Evolutionary conservation across 306 rosid species (phyloP).

Genomic region (Rosa rugosa): DNA sequence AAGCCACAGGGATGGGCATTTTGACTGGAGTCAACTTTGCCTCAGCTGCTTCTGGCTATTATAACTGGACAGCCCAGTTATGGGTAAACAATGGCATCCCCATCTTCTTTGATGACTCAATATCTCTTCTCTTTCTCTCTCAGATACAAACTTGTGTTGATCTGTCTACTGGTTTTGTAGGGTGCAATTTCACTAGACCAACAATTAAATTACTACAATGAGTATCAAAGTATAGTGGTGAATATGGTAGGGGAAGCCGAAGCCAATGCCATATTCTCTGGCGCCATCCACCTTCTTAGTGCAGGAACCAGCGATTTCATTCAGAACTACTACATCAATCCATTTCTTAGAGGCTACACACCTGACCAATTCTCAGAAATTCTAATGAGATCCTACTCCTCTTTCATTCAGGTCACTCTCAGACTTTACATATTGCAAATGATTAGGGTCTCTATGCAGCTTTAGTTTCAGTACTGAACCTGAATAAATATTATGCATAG

Average conservation of each 20-base stretch:
- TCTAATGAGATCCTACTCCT: conserved; percentile 39
- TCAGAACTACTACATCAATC: conserved; percentile 55
- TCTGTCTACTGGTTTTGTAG: conserved; percentile 33
- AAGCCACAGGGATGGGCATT: conserved; percentile 47
- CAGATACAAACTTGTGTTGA: too few relatives aligned
- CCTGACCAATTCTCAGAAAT: conserved; percentile 49
- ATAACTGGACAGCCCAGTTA: conserved; percentile 36
- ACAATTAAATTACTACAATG: conserved; percentile 53
- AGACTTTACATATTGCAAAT: not conserved
- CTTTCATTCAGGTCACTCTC: conserved; percentile 50
- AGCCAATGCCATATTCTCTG: conserved; percentile 47
- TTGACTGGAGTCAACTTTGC: conserved; percentile 64
- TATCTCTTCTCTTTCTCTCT: conserved; percentile 1
- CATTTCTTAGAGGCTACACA: conserved; percentile 37
- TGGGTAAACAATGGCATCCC: conserved; percentile 33
- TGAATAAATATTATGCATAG: too few relatives aligned
- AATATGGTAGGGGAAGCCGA: conserved; percentile 43
- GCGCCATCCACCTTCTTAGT: conserved; percentile 49
- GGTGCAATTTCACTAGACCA: conserved; percentile 34
- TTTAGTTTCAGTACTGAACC: not conserved
- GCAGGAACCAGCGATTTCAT: conserved; percentile 63
- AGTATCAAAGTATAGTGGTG: conserved; percentile 44
- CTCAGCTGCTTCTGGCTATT: conserved; percentile 61
- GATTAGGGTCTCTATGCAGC: not conserved
- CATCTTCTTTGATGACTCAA: not conserved